Conservation (phyloP, 257 asterid genomes). For the Nyctanthes arbortristis region DNA sequence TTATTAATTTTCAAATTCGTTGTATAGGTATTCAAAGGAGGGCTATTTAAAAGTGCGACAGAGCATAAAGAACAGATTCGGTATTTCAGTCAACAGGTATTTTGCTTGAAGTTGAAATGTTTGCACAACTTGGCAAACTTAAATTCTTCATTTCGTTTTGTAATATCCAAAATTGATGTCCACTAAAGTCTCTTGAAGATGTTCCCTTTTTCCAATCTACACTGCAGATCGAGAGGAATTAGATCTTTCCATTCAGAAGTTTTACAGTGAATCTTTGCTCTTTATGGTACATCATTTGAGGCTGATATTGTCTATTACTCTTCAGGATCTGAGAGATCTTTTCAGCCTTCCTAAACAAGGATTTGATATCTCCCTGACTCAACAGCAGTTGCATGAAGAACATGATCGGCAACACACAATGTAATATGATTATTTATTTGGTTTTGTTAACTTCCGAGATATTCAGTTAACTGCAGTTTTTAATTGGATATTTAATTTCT, state of each 20-base stretch:
- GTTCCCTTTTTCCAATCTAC: neutral
- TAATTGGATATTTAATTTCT: neutral
- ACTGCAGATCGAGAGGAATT: neutral
- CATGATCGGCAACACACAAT: constrained; percentile 77
- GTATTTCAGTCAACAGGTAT: constrained; percentile 91
- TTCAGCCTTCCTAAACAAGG: constrained; percentile 80
- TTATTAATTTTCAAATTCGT: constrained; percentile 10
- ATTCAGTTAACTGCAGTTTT: neutral
- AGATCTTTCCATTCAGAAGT: no score
- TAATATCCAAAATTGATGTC: neutral
- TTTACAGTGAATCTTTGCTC: no score
- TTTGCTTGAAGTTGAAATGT: constrained; percentile 19
- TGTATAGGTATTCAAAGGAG: constrained; percentile 89
- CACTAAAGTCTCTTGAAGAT: constrained; percentile 4
- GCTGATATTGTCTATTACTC: constrained; percentile 21
- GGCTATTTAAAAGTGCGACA: constrained; percentile 94
- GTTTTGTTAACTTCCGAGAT: constrained; percentile 6
- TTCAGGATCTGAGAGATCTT: constrained; percentile 84
- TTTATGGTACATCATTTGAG: constrained; percentile 14
- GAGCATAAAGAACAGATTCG: constrained; percentile 91
- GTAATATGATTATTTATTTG: constrained; percentile 33
- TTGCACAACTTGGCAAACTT: neutral
- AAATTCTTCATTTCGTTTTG: neutral
- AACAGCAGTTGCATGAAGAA: constrained; percentile 84
- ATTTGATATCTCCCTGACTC: constrained; percentile 84